Evolutionary conservation across 2,329 filamentous ascomycete species (phyloP).

Genomic region (Proliferodiscus dingleyae): DNA sequence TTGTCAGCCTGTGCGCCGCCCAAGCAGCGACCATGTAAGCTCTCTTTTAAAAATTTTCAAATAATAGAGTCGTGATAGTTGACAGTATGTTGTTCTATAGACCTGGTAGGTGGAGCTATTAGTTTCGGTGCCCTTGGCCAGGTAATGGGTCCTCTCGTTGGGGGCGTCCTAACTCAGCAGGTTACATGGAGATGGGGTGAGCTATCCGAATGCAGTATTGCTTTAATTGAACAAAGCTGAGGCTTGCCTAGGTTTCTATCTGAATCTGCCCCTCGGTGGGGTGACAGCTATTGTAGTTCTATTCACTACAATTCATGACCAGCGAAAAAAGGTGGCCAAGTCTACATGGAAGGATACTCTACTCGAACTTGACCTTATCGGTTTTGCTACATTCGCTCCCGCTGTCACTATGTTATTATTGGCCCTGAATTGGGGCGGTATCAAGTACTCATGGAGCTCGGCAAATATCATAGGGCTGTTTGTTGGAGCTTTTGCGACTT

Average conservation of each 20-base stretch:
- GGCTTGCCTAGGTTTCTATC: slow-evolving; percentile 18
- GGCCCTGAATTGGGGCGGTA: slow-evolving; percentile 31
- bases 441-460: slow-evolving; percentile 27
- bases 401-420: slow-evolving; percentile 30
- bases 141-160: slow-evolving; percentile 8
- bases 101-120: slow-evolving; percentile 6
- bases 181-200: slow-evolving; percentile 9
- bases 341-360: slow-evolving; percentile 9
- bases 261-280: slow-evolving; percentile 37
- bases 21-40: slow-evolving; percentile 11
- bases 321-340: not conserved
- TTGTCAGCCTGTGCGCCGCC: slow-evolving; percentile 14
- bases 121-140: slow-evolving; percentile 4
- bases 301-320: slow-evolving; percentile 32
- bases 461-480: slow-evolving; percentile 21
- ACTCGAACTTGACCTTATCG: slow-evolving; percentile 30
- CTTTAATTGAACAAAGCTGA: not conserved
- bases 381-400: slow-evolving; percentile 31
- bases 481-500: slow-evolving; percentile 10
- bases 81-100: not conserved
- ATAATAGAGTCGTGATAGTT: not conserved
- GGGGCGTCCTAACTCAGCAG: slow-evolving; percentile 9
- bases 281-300: slow-evolving; percentile 30
- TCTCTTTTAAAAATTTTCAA: too few species aligned
- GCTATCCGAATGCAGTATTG: not conserved